phyloP scores from a whole-genome alignment of 2,329 filamentous ascomycete genomes.

The Spiromastix sp. region DNA sequence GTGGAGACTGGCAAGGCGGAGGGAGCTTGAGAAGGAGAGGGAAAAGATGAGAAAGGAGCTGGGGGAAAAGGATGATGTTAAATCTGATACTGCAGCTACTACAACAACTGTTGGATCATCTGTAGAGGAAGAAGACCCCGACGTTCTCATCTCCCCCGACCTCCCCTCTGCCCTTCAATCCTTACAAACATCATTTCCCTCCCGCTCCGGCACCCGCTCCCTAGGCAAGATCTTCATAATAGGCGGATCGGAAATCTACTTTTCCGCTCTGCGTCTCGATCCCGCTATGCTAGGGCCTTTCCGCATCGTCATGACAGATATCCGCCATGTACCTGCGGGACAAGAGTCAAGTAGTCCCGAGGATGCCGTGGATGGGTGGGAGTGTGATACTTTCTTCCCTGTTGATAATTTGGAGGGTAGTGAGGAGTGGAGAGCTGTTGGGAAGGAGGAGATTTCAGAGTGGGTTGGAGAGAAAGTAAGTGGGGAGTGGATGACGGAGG shows the following conservation, averaged over 20 bases:
- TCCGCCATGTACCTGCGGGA: slow-evolving; percentile 18
- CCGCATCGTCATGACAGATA: slow-evolving; percentile 33
- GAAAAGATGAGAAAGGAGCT: slow-evolving; percentile 11
- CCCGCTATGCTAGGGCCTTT: too few species aligned
- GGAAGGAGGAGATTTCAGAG: slow-evolving; percentile 23
- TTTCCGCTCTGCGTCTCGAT: slow-evolving; percentile 46
- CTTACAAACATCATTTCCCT: slow-evolving; percentile 20
- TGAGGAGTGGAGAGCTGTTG: slow-evolving; percentile 24
- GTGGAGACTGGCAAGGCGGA: slow-evolving; percentile 20
- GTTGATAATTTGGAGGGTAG: slow-evolving; percentile 21
- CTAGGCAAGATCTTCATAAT: slow-evolving; percentile 69
- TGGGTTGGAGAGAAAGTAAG: slow-evolving; percentile 35
- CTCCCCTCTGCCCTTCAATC: slow-evolving; percentile 46
- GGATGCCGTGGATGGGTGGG: slow-evolving; percentile 21
- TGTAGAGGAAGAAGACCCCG: slow-evolving; percentile 18
- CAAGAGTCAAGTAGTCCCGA: slow-evolving; percentile 9
- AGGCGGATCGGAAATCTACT: slow-evolving; percentile 80
- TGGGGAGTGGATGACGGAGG: slow-evolving; percentile 37
- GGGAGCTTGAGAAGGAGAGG: slow-evolving; percentile 17
- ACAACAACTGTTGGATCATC: slow-evolving; percentile 6
- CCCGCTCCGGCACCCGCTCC: slow-evolving; percentile 11
- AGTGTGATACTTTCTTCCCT: slow-evolving; percentile 41
- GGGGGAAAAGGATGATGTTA: not conserved
- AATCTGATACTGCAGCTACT: slow-evolving; percentile 2
- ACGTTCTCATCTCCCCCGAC: slow-evolving; percentile 44